A percentile compares a stretch with the other conserved stretches of the same genome.
These are phyloP conservation scores for Barbatosphaeria neglecta DNA, from an alignment of 495 filamentous ascomycete species.

Conservation along the genomic window DNA sequence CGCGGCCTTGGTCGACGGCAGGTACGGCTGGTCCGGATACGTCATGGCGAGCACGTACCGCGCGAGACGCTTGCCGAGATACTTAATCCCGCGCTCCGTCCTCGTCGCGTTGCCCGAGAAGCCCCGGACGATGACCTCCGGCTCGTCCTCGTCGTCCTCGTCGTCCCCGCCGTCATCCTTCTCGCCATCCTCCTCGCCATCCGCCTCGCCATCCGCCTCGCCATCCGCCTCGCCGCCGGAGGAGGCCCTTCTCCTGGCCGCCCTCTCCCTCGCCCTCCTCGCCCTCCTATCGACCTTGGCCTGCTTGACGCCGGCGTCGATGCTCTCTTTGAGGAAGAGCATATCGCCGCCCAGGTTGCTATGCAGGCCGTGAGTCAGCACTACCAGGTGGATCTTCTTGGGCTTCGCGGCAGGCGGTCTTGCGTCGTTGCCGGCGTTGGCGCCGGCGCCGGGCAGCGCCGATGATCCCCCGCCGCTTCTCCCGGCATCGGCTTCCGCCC, in stretches of 20 bases:
- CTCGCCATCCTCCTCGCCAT: constrained; percentile 13
- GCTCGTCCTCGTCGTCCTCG: constrained; percentile 52
- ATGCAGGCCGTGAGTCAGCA: constrained; percentile 89
- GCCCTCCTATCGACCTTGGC: constrained; percentile 48
- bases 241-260: constrained; percentile 9
- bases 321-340: constrained; percentile 93
- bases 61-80: constrained; percentile 88
- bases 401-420: constrained; percentile 22
- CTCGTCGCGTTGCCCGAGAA: constrained; percentile 81
- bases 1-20: constrained; percentile 51
- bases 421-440: background rate
- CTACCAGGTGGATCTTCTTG: constrained; percentile 80
- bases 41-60: constrained; percentile 80
- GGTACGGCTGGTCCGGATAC: constrained; percentile 80
- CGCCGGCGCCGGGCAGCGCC: background rate
- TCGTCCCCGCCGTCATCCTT: constrained; percentile 24
- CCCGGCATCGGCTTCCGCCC: too few species aligned
- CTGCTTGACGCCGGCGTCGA: constrained; percentile 68
- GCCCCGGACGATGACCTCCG: constrained; percentile 87
- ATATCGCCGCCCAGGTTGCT: constrained; percentile 96
- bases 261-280: constrained; percentile 36
- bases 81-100: constrained; percentile 92
- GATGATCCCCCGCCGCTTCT: background rate
- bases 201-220: constrained; percentile 10
- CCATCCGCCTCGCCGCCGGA: constrained; percentile 8